phyloP scores from a whole-genome alignment of 2,329 filamentous ascomycete species.

The Mycosphaerella arachidis region DNA sequence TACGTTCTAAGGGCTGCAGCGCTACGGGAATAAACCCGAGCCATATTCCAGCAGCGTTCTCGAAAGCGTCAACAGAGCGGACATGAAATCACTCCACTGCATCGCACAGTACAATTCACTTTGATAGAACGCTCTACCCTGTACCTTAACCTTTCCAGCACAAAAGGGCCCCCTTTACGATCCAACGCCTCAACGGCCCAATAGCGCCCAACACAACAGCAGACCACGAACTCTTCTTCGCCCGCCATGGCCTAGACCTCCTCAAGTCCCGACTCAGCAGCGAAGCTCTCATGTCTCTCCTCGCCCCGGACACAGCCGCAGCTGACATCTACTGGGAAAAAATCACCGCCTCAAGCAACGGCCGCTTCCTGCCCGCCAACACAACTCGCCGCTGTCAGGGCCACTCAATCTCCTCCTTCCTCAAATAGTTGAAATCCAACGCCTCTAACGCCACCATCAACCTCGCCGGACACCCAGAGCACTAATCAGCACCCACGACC shows the following conservation, averaged over 20 bases:
- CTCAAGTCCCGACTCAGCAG: slow-evolving; percentile 9
- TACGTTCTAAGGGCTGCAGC: slow-evolving; percentile 3
- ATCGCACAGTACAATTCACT: neutral
- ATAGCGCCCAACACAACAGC: slow-evolving; percentile 1
- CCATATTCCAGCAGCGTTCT: neutral
- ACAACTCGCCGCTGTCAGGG: slow-evolving; percentile 1
- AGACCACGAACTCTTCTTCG: slow-evolving; percentile 12
- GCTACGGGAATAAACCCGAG: neutral
- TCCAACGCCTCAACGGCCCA: slow-evolving; percentile 3
- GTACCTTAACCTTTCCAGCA: neutral
- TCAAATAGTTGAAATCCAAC: slow-evolving; percentile 8
- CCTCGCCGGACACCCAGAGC: slow-evolving; percentile 9
- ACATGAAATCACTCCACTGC: neutral
- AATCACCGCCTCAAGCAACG: neutral
- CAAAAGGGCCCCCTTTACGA: neutral
- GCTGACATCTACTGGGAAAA: slow-evolving; percentile 3
- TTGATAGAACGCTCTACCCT: neutral
- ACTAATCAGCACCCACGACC: slow-evolving; percentile 8
- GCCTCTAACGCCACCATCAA: neutral
- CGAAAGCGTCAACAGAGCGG: neutral
- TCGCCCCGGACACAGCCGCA: slow-evolving; percentile 4
- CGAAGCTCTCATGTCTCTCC: slow-evolving; percentile 4
- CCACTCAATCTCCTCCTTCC: neutral
- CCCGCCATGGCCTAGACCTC: slow-evolving; percentile 6
- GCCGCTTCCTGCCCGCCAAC: neutral